Evolutionary conservation across 169 alveolate genomes (phyloP), one percentile per base, ranked within the genome.

Genomic region (Plasmodium vinckei): DNA sequence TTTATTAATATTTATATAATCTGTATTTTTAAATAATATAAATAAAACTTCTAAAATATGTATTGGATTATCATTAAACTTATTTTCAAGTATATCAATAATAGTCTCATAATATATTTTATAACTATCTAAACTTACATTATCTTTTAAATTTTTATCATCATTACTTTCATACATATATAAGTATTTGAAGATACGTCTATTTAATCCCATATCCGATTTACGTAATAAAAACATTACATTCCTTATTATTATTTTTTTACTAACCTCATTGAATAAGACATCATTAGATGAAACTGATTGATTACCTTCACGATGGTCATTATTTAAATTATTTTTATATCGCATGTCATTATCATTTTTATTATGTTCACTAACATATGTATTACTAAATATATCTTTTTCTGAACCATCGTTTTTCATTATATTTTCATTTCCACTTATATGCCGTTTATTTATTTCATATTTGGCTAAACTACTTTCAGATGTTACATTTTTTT

Each of bases 121-220:
- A 7, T 82, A 82, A 57, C 57, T 82, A 1, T 82, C 86, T 39
- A 33, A 54, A 12, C 54, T 51, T 5, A 82, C 67, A 7, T 53
- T 72, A 33, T 82, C 90, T 44, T 39, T 82, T 0, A 56, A 12
- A 13, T 68, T 67, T 5, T 68, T 82, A 2, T 82, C 90, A 44
- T 82, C 90, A 33, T 69, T 82, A 53, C 17, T 69, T 68, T 82
- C 90, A 47, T 56, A 82, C 12, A 82, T 25, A 68, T 82, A 82
- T 5, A 82, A 33, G 15, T 56, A 82, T 65, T 57, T 65, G 25
- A 67, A 82, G 0, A 82, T 68, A 53, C 90, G 54, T 68, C 90
- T 65, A 61, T 65, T 82, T 21, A 82, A 42, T 2, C 90, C 72
- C 7, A 82, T 68, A 9, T 82, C 90, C 15, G 73, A 54, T 68